Base-by-base conservation (phyloP, 768 basidiomycete species). In the Lyophyllum decastes region DNA sequence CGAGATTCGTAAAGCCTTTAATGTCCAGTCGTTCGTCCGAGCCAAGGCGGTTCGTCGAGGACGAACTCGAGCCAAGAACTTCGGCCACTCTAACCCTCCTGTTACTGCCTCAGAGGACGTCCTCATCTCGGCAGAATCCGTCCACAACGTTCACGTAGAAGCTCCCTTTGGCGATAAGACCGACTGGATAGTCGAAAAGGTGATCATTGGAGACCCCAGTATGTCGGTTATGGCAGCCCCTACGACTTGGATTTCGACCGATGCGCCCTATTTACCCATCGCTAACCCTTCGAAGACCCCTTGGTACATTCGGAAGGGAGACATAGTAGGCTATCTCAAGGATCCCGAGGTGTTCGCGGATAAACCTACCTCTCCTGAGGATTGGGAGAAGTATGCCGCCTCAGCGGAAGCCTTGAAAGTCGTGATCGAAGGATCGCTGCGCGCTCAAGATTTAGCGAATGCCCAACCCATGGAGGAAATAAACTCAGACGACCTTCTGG, bases 401-500 rank as follows among this genome's bases (percentile, higher is more conserved):
- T 47, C 27, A 2, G 46, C 46, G 1, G 46, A 47, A 47, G 16
- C 46, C 16, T 6, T 47, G 12, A 47, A 47, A 30, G 17, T 17
- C 2, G 46, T 47, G 72, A 55, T 26, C 26, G 46, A 47, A 30
- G 46, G 46, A 16, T 17, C 46, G 4, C 21, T 47, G 12, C 16
- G 46, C 4, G 25, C 46, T 16, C 46, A 47, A 10, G 27, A 47
- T 17, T 16, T 47, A 1, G 46, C 26, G 14, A 47, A 27, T 17
- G 46, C 26, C 2, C 2, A 19, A 1, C 25, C 38, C 19, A 5
- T 25, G 62, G 63, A 17, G 57, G 22, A n/a, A n/a, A n/a, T n/a
- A n/a, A n/a, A n/a, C n/a, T n/a, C 2, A 1, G 65, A 67, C 7
- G 61, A 63, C 5, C 61, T 64, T 1, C 4, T 71, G 2, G 68